Base-by-base conservation (phyloP, 306 rosid species). In the Rosa multiflora region DNA sequence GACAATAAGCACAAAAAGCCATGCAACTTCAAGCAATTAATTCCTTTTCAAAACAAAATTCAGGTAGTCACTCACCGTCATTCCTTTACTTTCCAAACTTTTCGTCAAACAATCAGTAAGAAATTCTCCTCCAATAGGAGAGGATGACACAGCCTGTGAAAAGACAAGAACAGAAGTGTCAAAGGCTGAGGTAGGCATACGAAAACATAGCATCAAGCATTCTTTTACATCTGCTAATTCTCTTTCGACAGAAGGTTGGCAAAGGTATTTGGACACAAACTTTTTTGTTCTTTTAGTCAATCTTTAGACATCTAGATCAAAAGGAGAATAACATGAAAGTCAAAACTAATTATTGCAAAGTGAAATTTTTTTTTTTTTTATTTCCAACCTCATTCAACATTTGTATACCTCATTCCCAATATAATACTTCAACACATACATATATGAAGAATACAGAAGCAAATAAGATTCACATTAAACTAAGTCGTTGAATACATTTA, bases 61-160 rank as follows among this genome's bases (percentile, higher is more conserved):
- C 58, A 47, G 75, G 15, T 75, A 47, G 61, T 74, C 82, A 88
- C 96, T 83, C 84, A 95, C 99, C 88, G 1, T 78, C 55, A 95
- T 86, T 74, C 98, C 97, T 90, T 93, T 95, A 88, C 98, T 95
- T 83, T 91, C 99, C 94, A 95, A 88, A 88, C 99, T 95, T 88
- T 93, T 95, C 82, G 81, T 83, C 91, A 95, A 85, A 87, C 98
- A 95, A 53, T 95, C 99, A 47, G 98, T 93, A 56, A 95, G 99
- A 89, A 91, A 88, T 59, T 95, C 99, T 76, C 99, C 99, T 85
- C 99, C 98, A 74, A 95, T 89, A 59, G 97, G 97, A 83, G 97
- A 91, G 79, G 97, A 86, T 73, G 86, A 88, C 81, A 95, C 99
- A 83, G 96, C 99, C 99, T 95, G 83, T 78, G 76, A 67, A 81